Evolutionary conservation across 495 filamentous ascomycete species (phyloP), one percentile per base, ranked within the genome.

Genomic region (Lindgomyces ingoldianus): DNA sequence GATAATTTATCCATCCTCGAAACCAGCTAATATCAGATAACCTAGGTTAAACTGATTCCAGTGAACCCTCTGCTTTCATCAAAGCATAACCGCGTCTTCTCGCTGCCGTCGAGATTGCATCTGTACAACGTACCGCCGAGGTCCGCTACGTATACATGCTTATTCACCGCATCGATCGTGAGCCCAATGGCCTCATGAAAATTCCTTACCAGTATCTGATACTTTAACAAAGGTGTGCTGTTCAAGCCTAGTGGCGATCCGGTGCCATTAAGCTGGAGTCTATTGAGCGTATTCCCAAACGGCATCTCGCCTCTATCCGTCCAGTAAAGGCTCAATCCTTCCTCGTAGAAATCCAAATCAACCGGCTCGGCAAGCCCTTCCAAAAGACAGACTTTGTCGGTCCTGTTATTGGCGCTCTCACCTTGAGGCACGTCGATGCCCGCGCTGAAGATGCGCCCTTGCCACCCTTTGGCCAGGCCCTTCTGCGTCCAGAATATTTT

Each of bases 401-500:
- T 59, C 9, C 78, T 70, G 33, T 63, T 68, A 14, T 62, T 54
- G 0, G 74, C 64, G 6, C 70, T 73, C 61, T 74, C 51, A 1
- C 74, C 75, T 8, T 44, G 21, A 0, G 75, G 75, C n/a, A 75
- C 63, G 1, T 77, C 75, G 14, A 84, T 68, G 1, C 70, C 64
- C 0, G 79, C 77, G 21, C 78, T 68, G 70, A 81, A 81, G 29
- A 85, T 81, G 19, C 74, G 72, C 0, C 84, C 81, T 29, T 75
- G 69, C 0, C 63, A 66, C 1, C 67, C 75, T 58, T 84, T 85
- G 22, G 74, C 75, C 4, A 73, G 75, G 0, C 83, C 84, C 67
- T 84, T 85, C 57, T 85, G 84, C 0, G 82, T 81, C 82, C 82
- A 85, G 71, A 82, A 84, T n/a, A 86, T 53, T 25, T 79, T 68